Base-by-base conservation (phyloP, 305 asterid genomes). In the Ajuga reptans region DNA sequence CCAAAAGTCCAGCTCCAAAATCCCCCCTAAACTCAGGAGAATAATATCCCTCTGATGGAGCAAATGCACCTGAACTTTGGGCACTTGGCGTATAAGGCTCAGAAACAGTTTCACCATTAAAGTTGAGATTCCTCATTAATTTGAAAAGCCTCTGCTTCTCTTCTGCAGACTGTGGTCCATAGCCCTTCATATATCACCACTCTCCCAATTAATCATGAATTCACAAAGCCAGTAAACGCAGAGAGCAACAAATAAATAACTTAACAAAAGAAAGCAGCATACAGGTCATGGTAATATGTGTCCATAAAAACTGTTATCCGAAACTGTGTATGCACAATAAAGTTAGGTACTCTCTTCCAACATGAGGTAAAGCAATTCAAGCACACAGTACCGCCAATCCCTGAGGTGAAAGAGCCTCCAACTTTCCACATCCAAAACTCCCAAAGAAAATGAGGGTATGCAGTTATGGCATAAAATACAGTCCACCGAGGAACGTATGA, bases 1-100 rank as follows among this genome's bases (percentile, higher is more conserved):
- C 99, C 86, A 94, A 79, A 78, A 94, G 99, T 43, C 99, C 99
- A 73, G 99, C 99, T 72, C 99, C 99, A 64, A 94, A 94, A 74
- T 94, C 98, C 60, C 98, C 98, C 73, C 94, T 83, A 77, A 91
- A 86, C 72, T 94, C 98, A 2, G 98, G 93, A 72, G 97, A 86
- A 71, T 85, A 83, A 74, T 82, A 78, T 9, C 87, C 89, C 41
- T 89, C 97, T 52, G 90, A 73, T 45, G 83, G 79, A 72, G 90
- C 76, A 70, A 87, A 81, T 64, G 86, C 86, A 64, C 88, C 91
- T 12, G 89, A 78, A 77, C 84, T 83, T 81, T 93, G 96, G 58
- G 86, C 87, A 75, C 88, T 83, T 75, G 90, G 96, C 57, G 87
- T 83, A 59, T 79, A 86, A 65, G 96, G 83, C 83, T 91, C 95